A percentile compares a stretch with the other conserved stretches of the same genome.
Evolutionary conservation across 1,284 basidiomycete species (phyloP).

Genomic region (Sanghuangporus weigelae): DNA sequence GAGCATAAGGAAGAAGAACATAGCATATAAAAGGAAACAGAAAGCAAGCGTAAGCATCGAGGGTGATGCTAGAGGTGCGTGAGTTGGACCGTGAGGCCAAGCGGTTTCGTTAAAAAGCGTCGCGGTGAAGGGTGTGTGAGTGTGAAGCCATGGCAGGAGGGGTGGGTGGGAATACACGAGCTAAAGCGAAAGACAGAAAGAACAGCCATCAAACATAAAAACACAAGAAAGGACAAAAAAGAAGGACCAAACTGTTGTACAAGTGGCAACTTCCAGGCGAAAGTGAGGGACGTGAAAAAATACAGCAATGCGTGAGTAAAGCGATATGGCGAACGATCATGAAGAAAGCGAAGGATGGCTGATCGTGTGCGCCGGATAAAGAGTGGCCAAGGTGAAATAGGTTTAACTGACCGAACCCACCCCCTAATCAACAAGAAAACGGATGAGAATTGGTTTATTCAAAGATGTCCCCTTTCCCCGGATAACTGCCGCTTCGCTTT

Average conservation of each 20-base stretch:
- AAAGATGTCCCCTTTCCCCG: neutral
- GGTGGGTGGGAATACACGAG: neutral
- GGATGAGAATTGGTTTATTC: neutral
- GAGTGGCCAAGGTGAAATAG: neutral
- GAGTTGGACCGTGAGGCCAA: neutral
- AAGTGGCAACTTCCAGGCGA: neutral
- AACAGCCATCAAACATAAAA: neutral
- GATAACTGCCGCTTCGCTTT: neutral
- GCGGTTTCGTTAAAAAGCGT: neutral
- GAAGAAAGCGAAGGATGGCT: neutral
- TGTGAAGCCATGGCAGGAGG: neutral
- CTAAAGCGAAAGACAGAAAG: neutral
- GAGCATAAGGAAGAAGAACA: neutral
- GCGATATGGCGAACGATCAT: neutral
- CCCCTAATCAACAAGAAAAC: neutral
- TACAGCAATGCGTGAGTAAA: neutral
- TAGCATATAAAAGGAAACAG: no score
- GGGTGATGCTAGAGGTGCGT: neutral
- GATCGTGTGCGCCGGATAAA: neutral
- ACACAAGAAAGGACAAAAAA: neutral
- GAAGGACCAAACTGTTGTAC: neutral
- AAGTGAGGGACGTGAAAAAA: neutral
- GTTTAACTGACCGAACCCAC: neutral
- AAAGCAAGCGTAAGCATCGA: no score
- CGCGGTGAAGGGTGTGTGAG: neutral